Evolutionary conservation across 257 asterid species (phyloP).

Genomic region (Ballota nigra): DNA sequence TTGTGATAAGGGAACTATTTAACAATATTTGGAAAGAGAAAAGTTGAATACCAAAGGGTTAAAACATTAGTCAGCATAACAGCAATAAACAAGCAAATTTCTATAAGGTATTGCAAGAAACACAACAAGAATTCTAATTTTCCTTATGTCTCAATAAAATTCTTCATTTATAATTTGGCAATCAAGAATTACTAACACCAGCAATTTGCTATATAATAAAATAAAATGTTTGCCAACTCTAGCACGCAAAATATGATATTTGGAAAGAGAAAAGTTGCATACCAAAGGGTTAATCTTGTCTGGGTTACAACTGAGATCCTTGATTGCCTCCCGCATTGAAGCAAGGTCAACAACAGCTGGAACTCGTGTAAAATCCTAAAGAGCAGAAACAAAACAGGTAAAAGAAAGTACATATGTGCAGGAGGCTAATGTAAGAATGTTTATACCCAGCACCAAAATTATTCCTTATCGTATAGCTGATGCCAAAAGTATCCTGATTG

Average conservation of each 20-base stretch:
- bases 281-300: constrained; percentile 88
- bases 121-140: too few species aligned
- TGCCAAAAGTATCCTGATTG: constrained; percentile 64
- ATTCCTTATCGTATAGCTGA: constrained; percentile 61
- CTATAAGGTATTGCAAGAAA: too few species aligned
- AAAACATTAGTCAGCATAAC: too few species aligned
- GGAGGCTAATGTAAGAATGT: background rate
- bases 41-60: too few species aligned
- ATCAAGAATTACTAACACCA: too few species aligned
- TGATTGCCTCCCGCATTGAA: constrained; percentile 86
- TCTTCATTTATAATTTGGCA: too few species aligned
- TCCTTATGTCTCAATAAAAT: too few species aligned
- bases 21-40: too few species aligned
- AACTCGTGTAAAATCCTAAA: constrained; percentile 77
- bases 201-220: too few species aligned
- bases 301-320: constrained; percentile 61
- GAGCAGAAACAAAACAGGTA: background rate
- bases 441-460: background rate
- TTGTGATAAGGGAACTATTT: too few species aligned
- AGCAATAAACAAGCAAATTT: too few species aligned
- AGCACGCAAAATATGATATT: too few species aligned
- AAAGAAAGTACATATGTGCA: background rate
- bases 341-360: constrained; percentile 66
- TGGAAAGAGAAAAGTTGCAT: constrained; percentile 17
- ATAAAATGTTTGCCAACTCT: background rate